phyloP scores from a whole-genome alignment of 2,329 filamentous ascomycete genomes.

The Bimuria novae-zelandiae region DNA sequence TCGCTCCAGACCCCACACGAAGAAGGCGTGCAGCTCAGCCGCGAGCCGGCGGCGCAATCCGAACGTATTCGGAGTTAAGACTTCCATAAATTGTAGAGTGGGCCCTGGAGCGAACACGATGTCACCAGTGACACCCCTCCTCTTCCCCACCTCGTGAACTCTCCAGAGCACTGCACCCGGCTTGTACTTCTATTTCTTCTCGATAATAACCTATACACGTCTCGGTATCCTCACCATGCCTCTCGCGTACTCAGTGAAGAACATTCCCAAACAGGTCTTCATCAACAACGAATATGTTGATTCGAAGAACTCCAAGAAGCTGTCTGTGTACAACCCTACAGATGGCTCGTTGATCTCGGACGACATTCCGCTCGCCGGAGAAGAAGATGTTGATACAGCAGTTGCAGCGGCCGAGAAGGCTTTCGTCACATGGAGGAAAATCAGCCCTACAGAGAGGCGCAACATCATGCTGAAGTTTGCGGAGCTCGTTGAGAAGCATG shows the following conservation, averaged over 20 bases:
- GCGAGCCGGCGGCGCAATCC: conserved; percentile 10
- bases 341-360: conserved; percentile 56
- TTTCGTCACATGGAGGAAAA: conserved; percentile 50
- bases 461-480: conserved; percentile 41
- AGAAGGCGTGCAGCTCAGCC: neutral
- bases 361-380: conserved; percentile 53
- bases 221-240: conserved; percentile 24
- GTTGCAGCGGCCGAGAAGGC: conserved; percentile 56
- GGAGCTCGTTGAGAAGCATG: conserved; percentile 34
- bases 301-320: conserved; percentile 49
- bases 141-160: conserved; percentile 13
- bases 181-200: conserved; percentile 1
- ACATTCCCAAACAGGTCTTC: conserved; percentile 47
- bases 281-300: conserved; percentile 47
- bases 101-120: too few relatives aligned
- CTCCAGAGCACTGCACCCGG: neutral
- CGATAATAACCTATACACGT: neutral
- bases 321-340: conserved; percentile 56
- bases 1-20: too few relatives aligned
- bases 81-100: conserved; percentile 9
- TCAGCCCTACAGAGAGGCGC: conserved; percentile 28
- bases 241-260: conserved; percentile 41
- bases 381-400: conserved; percentile 52
- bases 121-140: conserved; percentile 19
- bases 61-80: conserved; percentile 12